Conservation (phyloP, 805 yeast species). For the Cephaloascus albidus region DNA sequence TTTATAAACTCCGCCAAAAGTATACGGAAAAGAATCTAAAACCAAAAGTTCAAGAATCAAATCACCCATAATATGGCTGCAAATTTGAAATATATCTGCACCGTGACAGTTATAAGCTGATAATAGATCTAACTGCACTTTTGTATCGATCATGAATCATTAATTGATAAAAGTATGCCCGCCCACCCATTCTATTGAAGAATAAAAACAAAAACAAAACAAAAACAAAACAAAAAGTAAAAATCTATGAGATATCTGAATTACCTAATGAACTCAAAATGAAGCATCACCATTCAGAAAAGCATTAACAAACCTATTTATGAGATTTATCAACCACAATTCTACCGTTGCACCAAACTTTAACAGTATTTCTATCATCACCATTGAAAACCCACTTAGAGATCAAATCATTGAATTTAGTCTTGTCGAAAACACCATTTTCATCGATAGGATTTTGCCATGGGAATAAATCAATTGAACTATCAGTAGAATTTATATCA, state of each 20-base stretch:
- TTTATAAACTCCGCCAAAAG: too few species aligned
- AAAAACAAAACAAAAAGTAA: background rate
- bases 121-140: too few species aligned
- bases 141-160: too few species aligned
- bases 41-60: too few species aligned
- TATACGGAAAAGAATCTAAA: too few species aligned
- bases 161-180: too few species aligned
- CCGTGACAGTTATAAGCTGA: too few species aligned
- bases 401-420: constrained; percentile 44
- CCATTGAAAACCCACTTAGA: constrained; percentile 92
- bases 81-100: too few species aligned
- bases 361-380: constrained; percentile 79
- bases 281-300: too few species aligned
- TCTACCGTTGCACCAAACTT: constrained; percentile 80
- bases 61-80: too few species aligned
- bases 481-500: constrained; percentile 41
- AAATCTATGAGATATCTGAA: too few species aligned
- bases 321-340: constrained; percentile 39
- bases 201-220: background rate
- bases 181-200: constrained; percentile 1
- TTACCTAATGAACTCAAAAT: too few species aligned
- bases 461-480: constrained; percentile 66
- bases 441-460: constrained; percentile 49
- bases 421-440: constrained; percentile 1
- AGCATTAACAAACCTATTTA: background rate